Percentiles rank a stretch among this genome's conserved stretches.
Evolutionary conservation across 2,329 filamentous ascomycete species (phyloP).

Genomic region (Pseudogymnoascus sp.): DNA sequence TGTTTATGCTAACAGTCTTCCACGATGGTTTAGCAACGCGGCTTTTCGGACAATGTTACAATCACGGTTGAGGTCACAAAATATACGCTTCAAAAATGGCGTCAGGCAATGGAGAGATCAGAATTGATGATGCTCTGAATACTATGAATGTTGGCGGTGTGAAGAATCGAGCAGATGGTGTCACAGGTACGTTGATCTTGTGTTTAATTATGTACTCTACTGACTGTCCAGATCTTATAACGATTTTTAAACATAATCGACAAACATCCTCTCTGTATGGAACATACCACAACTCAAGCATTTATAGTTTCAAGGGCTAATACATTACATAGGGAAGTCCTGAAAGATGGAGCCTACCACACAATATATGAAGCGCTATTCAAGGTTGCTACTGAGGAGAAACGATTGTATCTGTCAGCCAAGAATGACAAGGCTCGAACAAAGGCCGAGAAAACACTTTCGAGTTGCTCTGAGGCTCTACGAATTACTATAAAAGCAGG

Average conservation of each 20-base stretch:
- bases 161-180: slow-evolving; percentile 13
- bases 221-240: slow-evolving; percentile 23
- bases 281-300: background rate
- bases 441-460: slow-evolving; percentile 50
- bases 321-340: slow-evolving; percentile 25
- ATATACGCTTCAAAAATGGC: slow-evolving; percentile 8
- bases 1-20: background rate
- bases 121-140: slow-evolving; percentile 7
- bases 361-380: slow-evolving; percentile 77
- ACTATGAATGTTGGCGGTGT: slow-evolving; percentile 10
- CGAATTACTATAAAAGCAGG: slow-evolving; percentile 66
- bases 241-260: slow-evolving; percentile 23
- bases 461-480: slow-evolving; percentile 62
- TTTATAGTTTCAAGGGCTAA: slow-evolving; percentile 14
- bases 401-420: slow-evolving; percentile 52
- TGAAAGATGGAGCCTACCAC: slow-evolving; percentile 74
- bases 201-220: background rate
- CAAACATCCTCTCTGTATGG: slow-evolving; percentile 24
- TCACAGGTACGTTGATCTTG: slow-evolving; percentile 12
- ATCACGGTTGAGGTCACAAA: background rate
- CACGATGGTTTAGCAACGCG: background rate
- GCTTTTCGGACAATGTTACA: slow-evolving; percentile 1
- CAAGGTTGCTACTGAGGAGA: slow-evolving; percentile 59
- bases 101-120: slow-evolving; percentile 10
- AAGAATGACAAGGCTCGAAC: slow-evolving; percentile 45